Conservation (phyloP, 129 eudicot species). For the Smallanthus sonchifolius region DNA sequence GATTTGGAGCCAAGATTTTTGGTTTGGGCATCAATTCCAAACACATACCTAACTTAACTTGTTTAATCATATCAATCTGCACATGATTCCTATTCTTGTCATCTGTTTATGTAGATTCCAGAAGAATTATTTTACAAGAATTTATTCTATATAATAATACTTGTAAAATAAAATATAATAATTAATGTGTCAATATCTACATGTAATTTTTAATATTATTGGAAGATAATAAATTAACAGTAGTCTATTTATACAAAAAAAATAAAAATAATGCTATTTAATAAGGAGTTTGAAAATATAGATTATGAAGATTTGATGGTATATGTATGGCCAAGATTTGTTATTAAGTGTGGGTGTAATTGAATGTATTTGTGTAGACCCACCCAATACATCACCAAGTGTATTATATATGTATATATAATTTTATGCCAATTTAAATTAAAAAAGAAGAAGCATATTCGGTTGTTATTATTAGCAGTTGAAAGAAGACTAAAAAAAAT, state of each 20-base stretch:
- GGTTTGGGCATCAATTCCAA: conserved; percentile 32
- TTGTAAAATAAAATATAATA: neutral
- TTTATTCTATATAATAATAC: neutral
- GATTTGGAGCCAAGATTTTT: conserved; percentile 22
- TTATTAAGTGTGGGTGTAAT: conserved; percentile 12
- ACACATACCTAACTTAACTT: conserved; percentile 33
- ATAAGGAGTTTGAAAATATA: neutral
- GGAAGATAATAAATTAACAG: neutral
- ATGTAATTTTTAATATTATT: neutral
- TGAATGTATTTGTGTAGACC: conserved; percentile 16
- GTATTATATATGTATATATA: neutral
- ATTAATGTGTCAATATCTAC: neutral
- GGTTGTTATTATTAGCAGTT: conserved; percentile 9
- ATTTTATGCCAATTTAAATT: neutral
- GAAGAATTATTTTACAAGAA: conserved; percentile 9
- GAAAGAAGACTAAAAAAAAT: too few relatives aligned
- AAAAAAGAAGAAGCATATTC: conserved; percentile 15
- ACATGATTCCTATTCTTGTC: conserved; percentile 23
- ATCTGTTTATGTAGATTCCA: conserved; percentile 8
- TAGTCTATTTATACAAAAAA: neutral
- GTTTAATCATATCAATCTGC: conserved; percentile 20
- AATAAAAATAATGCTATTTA: neutral
- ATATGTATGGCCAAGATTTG: neutral
- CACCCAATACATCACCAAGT: conserved; percentile 17
- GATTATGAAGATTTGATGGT: neutral